Base-by-base conservation (phyloP, 768 basidiomycete species). In the Lactarius tabidus region DNA sequence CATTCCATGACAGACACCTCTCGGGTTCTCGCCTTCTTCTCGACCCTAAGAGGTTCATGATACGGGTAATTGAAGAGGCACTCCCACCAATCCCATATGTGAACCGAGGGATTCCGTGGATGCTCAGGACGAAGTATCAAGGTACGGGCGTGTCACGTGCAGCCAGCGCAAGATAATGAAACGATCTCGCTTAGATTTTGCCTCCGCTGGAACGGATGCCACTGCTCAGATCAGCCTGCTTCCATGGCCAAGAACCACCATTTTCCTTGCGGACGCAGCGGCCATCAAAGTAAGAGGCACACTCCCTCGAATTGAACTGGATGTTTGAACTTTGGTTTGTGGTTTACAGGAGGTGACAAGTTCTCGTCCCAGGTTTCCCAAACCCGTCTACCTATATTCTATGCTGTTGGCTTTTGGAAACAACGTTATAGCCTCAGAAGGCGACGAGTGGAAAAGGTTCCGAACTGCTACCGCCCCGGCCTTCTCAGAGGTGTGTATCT, bases 341-440 rank as follows among this genome's bases (percentile, higher is more conserved):
- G 26, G 74, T 15, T n/a, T 29, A 10, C 67, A 86, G 85, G 84
- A 85, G 72, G 75, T 86, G 7, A 77, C 79, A 6, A 74, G 77
- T 15, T 77, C 79, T 31, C 77, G 83, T 15, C 74, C 79, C 12
- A 79, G 81, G 18, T 89, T 87, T 67, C 83, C 85, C 0, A 89
- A 89, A 69, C 82, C 84, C 9, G 70, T 82, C 1, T 67, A 79
- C 6, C 71, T 77, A 26, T 88, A 88, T 67, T 67, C 56, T 1
- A 67, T 77, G 20, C 73, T 89, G 20, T 63, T 74, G 1, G 77
- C 84, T 61, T 89, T 81, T 70, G 87, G 88, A 8, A 71, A 71
- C 7, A 90, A 89, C 67, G 84, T 89, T 51, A 80, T 89, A n/a
- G 81, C 79, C 2, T 83, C 84, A 0, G 87, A 89, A 69, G 84